Base-by-base conservation (phyloP, 2,329 filamentous ascomycete species). In the Sporothrix schenckii region DNA sequence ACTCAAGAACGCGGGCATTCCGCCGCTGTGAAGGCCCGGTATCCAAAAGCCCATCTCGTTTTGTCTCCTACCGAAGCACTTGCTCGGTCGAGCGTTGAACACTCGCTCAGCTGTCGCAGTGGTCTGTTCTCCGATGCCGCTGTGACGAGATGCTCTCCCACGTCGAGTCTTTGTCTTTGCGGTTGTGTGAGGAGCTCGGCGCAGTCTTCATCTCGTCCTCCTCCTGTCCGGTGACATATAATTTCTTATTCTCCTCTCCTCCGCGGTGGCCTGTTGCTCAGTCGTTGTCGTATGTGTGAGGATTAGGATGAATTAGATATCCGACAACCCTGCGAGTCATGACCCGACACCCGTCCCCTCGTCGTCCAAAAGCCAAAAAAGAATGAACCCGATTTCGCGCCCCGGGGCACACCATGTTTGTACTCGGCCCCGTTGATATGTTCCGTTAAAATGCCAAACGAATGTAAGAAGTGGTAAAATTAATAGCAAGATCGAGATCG, bases 401-500 rank as follows among this genome's bases (percentile, higher is more conserved):
- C 56, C 53, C 53, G 66, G 56, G 67, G 67, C 47, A 34, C 56
- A 34, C 56, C 47, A 19, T 52, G 27, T 56, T 44, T 69, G 56
- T 69, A 41, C 56, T 69, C 14, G 54, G 58, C 58, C 68, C 67
- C 16, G 24, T 52, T 34, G 41, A 66, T 53, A 47, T 70, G 56
- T 58, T 58, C 63, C 61, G 50, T 41, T 67, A 44, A 61, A 70
- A 70, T 70, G 63, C 65, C 44, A 70, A 71, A 65, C 19, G 70
- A 71, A 54, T 60, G 66, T 66, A 49, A 60, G 53, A 71, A 69
- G 21, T 30, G 60, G 13, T 47, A 61, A 61, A 19, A 63, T 49
- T 30, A 66, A 21, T n/a, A 63, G 41, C 41, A 44, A 66, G 14
- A 34, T 19, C 27, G 16, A 56, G 39, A 30, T 21, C 21, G 7